Evolutionary conservation across 352 stramenopile species (phyloP), one percentile per base, ranked within the genome.

Genomic region (Globisporangium viniferum): DNA sequence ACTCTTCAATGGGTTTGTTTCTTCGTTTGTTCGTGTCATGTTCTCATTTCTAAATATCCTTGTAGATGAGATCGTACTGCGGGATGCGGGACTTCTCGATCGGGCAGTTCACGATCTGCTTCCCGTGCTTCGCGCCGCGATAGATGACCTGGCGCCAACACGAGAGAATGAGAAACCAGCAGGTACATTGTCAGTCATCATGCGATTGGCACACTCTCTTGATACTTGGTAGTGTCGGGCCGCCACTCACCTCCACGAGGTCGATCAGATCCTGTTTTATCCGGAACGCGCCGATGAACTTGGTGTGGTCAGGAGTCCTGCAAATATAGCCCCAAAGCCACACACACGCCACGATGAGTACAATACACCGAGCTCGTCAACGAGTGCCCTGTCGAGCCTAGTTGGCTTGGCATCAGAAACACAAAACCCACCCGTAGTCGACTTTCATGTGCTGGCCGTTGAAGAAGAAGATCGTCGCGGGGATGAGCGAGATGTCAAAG

Each of bases 401-500:
- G 31, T 20, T 14, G 36, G 3, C 31, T 33, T 33, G 3, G 31
- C 31, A 33, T 33, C 31, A 33, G 36, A 44, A 44, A 44, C 10
- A 44, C 4, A 44, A 69, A 18, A 33, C 5, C n/a, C 68, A 96
- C 88, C 84, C 78, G 59, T 93, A 96, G 79, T 96, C 87, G 59
- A 96, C 86, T 79, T 96, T 96, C 71, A 95, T 96, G 77, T 96
- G 89, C 65, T 92, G 86, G 2, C 80, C 84, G 67, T 96, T 96
- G 70, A 93, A 88, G 63, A 95, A 96, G 73, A 96, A 96, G 55
- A 96, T 75, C 0, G 85, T 96, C 36, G 87, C 87, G 2, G 89
- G 89, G 56, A 96, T 88, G 27, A 96, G 76, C n/a, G 85, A 83
- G 36, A 96, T 93, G 66, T 96, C 89, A 71, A 96, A 94, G 72